Percentiles rank a stretch among this genome's conserved stretches.
Conservation (phyloP, 2,329 filamentous ascomycete genomes). For the Cercospora berteroae region DNA sequence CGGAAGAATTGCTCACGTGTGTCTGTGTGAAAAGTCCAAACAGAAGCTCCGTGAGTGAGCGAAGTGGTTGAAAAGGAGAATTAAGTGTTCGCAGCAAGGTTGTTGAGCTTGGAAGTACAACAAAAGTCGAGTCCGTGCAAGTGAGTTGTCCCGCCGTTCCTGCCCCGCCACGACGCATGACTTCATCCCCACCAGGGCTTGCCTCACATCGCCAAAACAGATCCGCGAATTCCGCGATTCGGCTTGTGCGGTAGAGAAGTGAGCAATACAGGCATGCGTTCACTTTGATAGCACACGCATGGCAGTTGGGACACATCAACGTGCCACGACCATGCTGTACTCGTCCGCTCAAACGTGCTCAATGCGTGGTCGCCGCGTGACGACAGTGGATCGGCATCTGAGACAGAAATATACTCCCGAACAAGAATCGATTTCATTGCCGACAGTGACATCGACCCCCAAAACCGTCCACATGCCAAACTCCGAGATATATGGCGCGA, state of each 20-base stretch:
- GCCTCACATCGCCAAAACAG: not conserved
- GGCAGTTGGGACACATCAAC: not conserved
- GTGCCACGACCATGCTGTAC: not conserved
- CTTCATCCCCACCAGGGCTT: not conserved
- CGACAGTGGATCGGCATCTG: slow-evolving; percentile 1
- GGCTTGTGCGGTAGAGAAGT: not conserved
- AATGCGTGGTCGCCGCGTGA: not conserved
- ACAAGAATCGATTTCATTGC: slow-evolving; percentile 11
- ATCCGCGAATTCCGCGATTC: not conserved
- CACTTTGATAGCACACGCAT: not conserved
- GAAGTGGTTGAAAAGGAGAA: not conserved
- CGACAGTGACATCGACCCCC: not conserved
- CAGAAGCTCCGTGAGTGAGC: not conserved
- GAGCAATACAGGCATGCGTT: not conserved
- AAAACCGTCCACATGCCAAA: not conserved
- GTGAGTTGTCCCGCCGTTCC: slow-evolving; percentile 1
- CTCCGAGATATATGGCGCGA: not conserved
- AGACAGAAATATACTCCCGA: not conserved
- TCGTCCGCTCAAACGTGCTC: not conserved
- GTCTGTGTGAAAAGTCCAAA: not conserved
- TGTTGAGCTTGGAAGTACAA: slow-evolving; percentile 7
- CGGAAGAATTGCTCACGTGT: slow-evolving; percentile 1
- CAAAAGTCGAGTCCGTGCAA: slow-evolving; percentile 4
- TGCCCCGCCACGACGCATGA: slow-evolving; percentile 6
- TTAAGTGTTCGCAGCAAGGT: not conserved